Evolutionary conservation across 2,329 filamentous ascomycete genomes (phyloP), one percentile per base, ranked within the genome.

Genomic region (Fusarium penzigii): DNA sequence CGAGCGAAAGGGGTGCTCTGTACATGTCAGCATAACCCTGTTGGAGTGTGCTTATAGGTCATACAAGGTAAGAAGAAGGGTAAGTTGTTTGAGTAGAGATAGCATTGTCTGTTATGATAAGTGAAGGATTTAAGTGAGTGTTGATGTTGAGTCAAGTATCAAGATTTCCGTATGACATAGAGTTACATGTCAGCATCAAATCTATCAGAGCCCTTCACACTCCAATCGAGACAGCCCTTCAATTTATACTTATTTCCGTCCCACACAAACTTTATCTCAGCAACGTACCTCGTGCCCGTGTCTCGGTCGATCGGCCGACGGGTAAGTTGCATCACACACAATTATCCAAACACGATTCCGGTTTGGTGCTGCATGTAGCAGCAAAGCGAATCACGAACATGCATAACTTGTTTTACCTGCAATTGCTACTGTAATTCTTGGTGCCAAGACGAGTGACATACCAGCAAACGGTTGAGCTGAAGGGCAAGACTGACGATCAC

Each of bases 1-100:
- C 57, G 6, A 34, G 32, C 3, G 42, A 29, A 36, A 52, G 14
- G 16, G 46, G 44, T 20, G 52, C 39, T 16, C 58, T 60, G 32
- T 36, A 9, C 13, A 36, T 5, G 32, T 36, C 32, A 36, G 32
- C 32, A 12, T 36, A 14, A 14, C 32, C 7, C 20, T 25, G 4
- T 7, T 25, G 7, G 20, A 4, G 7, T 25, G 20, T 5, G 20
- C 7, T 25, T 36, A 14, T 36, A 11, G 32, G 13, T 11, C 32
- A 12, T 36, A 36, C 32, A 12, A 14, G 13, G 32, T 14, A 11
- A 36, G 13, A 11, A 36, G 10, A 36, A 36, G 13, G 32, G 10
- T 11, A 36, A 36, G 32, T 14, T 36, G 32, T 14, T 36, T 36
- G 32, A 36, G 4, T 11, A 36, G 32, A 36, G 13, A 36, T 3